Conservation (phyloP, 345 rosid genomes). For the Streptanthus diversifolius region DNA sequence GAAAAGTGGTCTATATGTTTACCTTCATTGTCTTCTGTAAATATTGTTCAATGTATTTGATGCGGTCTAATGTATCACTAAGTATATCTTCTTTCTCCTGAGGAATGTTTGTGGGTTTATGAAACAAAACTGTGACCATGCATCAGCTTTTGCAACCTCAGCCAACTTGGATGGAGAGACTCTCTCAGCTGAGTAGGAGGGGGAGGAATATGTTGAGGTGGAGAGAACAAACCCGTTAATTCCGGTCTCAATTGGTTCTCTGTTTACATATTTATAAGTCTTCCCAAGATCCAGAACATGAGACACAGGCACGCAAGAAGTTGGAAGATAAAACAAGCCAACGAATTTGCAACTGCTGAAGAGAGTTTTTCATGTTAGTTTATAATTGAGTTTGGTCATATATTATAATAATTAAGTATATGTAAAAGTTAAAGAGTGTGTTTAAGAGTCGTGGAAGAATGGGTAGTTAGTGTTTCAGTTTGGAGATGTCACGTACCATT, state of each 20-base stretch:
- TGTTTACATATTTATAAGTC: constrained; percentile 36
- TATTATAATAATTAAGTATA: no score
- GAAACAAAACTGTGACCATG: constrained; percentile 60
- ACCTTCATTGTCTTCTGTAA: constrained; percentile 88
- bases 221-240: constrained; percentile 37
- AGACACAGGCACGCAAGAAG: constrained; percentile 50
- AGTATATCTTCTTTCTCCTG: constrained; percentile 87
- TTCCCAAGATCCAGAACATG: constrained; percentile 43
- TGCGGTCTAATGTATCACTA: constrained; percentile 72
- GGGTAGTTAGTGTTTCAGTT: no score
- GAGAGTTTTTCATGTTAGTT: constrained; percentile 40
- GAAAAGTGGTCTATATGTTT: not conserved
- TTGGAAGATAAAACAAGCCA: constrained; percentile 44
- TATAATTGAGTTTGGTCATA: no score
- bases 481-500: no score
- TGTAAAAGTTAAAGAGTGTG: no score
- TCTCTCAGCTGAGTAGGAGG: constrained; percentile 33
- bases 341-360: constrained; percentile 35
- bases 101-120: constrained; percentile 67
- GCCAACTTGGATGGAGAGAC: constrained; percentile 66
- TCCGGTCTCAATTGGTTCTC: constrained; percentile 41
- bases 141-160: constrained; percentile 78
- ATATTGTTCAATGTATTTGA: constrained; percentile 77
- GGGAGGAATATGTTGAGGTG: constrained; percentile 37
- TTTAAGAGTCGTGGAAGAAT: no score